Percentiles rank a stretch among this genome's conserved stretches.
Conservation (phyloP, 495 filamentous ascomycete species). For the Parachaetomium inaequale region DNA sequence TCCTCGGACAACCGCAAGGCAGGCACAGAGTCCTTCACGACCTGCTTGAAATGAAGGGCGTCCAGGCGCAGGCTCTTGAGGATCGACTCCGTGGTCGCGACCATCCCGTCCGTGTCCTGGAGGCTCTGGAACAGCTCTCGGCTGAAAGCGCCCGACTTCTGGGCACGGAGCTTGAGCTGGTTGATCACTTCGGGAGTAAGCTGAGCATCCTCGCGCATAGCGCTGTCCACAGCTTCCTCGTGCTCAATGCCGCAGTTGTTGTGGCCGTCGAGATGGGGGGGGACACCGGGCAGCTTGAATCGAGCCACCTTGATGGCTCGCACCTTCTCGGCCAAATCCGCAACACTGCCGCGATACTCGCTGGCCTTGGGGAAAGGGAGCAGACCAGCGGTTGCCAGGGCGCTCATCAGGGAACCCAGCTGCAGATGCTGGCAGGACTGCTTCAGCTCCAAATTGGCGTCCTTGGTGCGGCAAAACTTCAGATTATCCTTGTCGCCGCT, state of each 20-base stretch:
- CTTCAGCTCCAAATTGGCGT: constrained; percentile 10
- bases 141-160: constrained; percentile 14
- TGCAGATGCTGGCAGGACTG: constrained; percentile 21
- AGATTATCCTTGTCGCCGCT: not conserved
- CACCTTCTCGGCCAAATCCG: constrained; percentile 10
- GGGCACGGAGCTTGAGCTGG: constrained; percentile 15
- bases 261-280: constrained; percentile 20
- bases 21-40: not conserved
- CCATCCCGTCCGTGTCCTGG: not conserved
- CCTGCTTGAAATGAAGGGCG: constrained; percentile 13
- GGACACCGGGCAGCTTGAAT: constrained; percentile 18
- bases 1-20: not conserved
- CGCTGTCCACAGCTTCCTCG: constrained; percentile 5
- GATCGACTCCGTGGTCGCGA: not conserved
- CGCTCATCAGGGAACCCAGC: constrained; percentile 23
- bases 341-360: constrained; percentile 19
- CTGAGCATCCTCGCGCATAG: not conserved
- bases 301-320: constrained; percentile 14
- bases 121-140: constrained; percentile 9
- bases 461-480: constrained; percentile 19
- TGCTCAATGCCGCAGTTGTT: constrained; percentile 21
- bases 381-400: constrained; percentile 7
- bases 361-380: constrained; percentile 13
- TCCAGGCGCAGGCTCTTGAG: constrained; percentile 1
- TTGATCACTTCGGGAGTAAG: not conserved